Conservation (phyloP, 371 early-diverging fungal genomes). For the Rhizopus sp. region DNA sequence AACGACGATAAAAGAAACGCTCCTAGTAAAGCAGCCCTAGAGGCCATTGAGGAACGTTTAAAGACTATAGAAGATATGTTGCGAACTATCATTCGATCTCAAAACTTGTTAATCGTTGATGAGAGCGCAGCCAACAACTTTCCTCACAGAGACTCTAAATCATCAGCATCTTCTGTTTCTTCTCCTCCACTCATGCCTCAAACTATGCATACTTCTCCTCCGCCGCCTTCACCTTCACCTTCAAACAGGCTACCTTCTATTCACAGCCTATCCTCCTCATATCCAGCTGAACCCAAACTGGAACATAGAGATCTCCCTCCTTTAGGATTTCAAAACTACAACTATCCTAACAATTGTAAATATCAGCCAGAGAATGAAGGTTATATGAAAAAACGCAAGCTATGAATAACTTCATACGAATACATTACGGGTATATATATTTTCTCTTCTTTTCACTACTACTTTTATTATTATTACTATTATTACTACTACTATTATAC, state of each 20-base stretch:
- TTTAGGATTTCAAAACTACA: slow-evolving; percentile 18
- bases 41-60: slow-evolving; percentile 50
- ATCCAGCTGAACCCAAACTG: slow-evolving; percentile 17
- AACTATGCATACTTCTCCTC: slow-evolving; percentile 2
- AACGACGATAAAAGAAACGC: slow-evolving; percentile 43
- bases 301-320: slow-evolving; percentile 25
- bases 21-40: slow-evolving; percentile 47
- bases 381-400: slow-evolving; percentile 32
- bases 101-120: slow-evolving; percentile 11
- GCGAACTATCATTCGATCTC: slow-evolving; percentile 29
- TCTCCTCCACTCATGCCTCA: slow-evolving; percentile 10
- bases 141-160: slow-evolving; percentile 22
- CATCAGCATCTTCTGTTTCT: slow-evolving; percentile 21
- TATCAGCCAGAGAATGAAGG: slow-evolving; percentile 23
- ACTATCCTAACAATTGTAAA: slow-evolving; percentile 13
- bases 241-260: slow-evolving; percentile 42
- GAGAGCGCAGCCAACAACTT: slow-evolving; percentile 28
- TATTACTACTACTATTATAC: not conserved
- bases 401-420: slow-evolving; percentile 11
- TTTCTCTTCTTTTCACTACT: not conserved
- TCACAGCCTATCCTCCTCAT: slow-evolving; percentile 32
- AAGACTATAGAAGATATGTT: slow-evolving; percentile 54
- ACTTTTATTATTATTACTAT: slow-evolving; percentile 6
- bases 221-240: slow-evolving; percentile 21
- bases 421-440: too few relatives aligned